phyloP scores from a whole-genome alignment of 306 rosid genomes.

The Trifolium repens region DNA sequence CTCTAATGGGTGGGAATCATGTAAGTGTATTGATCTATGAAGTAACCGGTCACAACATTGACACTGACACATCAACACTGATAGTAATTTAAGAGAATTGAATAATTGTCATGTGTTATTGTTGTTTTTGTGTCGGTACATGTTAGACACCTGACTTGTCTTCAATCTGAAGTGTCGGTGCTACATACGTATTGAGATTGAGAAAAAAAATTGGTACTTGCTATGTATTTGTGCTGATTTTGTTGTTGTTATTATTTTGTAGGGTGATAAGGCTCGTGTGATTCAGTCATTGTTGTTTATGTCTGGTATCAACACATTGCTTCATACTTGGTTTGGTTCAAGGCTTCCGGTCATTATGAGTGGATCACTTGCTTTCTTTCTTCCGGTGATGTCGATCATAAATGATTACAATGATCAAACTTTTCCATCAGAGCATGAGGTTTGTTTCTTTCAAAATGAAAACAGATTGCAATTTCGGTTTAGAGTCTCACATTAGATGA shows the following conservation, averaged over 20 bases:
- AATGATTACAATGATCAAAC: constrained; percentile 58
- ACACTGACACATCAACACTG: not conserved
- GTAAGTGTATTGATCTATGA: constrained; percentile 55
- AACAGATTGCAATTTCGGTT: not conserved
- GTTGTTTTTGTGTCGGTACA: not conserved
- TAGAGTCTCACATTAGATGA: not conserved
- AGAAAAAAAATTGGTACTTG: not conserved
- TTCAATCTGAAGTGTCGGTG: not conserved
- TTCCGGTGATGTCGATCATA: constrained; percentile 78
- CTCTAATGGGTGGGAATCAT: constrained; percentile 81
- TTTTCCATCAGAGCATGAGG: constrained; percentile 70
- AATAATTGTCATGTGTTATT: not conserved
- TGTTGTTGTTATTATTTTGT: constrained; percentile 29
- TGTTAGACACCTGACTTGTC: not conserved
- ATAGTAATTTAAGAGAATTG: not conserved
- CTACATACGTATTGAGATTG: not conserved
- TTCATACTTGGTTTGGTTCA: constrained; percentile 79
- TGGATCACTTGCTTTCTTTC: constrained; percentile 65
- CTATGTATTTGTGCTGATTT: not conserved
- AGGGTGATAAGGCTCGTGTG: constrained; percentile 95
- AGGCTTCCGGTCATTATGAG: constrained; percentile 93
- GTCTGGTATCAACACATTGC: constrained; percentile 82
- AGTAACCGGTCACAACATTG: not conserved
- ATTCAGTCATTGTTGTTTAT: constrained; percentile 81
- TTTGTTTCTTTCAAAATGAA: constrained; percentile 39